Evolutionary conservation across 2,329 filamentous ascomycete genomes (phyloP), one percentile per base, ranked within the genome.

Genomic region (Fusarium penzigii): DNA sequence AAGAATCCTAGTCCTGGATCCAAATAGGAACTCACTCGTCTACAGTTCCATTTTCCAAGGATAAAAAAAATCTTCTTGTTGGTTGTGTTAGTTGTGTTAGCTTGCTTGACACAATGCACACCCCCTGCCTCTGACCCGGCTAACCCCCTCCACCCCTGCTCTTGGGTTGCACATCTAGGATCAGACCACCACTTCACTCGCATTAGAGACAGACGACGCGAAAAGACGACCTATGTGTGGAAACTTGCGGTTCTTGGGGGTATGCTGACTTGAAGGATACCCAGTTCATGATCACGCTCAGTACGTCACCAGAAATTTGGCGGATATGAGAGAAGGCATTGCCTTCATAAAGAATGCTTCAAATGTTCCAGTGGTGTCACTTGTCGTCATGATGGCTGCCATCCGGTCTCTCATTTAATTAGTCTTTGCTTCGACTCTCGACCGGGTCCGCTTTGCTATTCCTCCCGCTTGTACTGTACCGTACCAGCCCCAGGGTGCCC

Each of bases 121-220:
- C 51, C 48, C 61, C 61, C 62, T 53, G 53, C 52, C 32, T 59
- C 42, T 61, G 52, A 52, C 58, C 60, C 63, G 58, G 60, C 62
- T 36, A 36, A 11, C 32, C 32, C 13, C 32, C 32, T 36, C 60
- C 62, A 53, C 62, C 62, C 62, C 62, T 60, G 60, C 62, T 61
- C 58, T 44, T 64, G 60, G 60, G 60, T 61, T 65, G 60, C 54
- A 52, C 60, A 61, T 54, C 51, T 54, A 54, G 62, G 57, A 65
- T 65, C 63, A 65, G 63, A 65, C 63, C 63, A 65, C 63, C 62
- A 58, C 43, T 55, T 49, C 52, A 48, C 52, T 49, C 50, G 53
- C 50, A 46, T 59, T 48, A 53, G 47, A 57, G 48, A 51, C 46
- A 44, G 46, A 42, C 50, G 51, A 16, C 44, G 45, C 44, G 51